Base-by-base conservation (phyloP, 2,329 filamentous ascomycete species). In the Moelleriella libera region DNA sequence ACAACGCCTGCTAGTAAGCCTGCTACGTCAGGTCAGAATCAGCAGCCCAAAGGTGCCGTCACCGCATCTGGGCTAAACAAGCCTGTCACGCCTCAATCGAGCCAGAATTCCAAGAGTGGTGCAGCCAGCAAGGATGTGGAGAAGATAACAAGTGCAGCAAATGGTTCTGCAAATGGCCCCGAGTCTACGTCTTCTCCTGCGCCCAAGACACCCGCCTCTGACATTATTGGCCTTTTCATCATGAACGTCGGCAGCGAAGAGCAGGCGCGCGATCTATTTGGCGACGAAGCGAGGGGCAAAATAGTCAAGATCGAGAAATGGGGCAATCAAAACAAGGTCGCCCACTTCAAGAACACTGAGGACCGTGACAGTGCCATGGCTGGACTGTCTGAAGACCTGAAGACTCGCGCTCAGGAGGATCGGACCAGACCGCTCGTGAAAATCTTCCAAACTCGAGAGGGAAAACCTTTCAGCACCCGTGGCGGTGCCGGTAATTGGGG, bases 221-320 rank as follows among this genome's bases (percentile, higher is more conserved):
- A 76, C 55, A 87, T 83, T 55, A 83, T 88, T 57, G 90, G 86
- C 45, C 76, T 98, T 21, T 98, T 96, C 64, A 82, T 98, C 51
- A 86, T 85, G 68, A 89, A 89, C 58, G 81, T 89, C 28, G 85
- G 82, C 57, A 84, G 78, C 47, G 86, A 90, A 54, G 86, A 95
- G 32, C 85, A 89, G 51, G 83, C 87, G 39, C 82, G 83, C 48
- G 82, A 86, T 34, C 72, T 95, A 29, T 90, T 98, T 60, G 72
- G 79, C 1, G 82, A 92, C 10, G 86, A 94, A 57, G 88, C 96
- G 60, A 82, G 80, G 60, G 62, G 76, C 32, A 96, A 94, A 69
- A 87, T 96, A 53, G 65, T 78, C 47, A 83, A 82, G 65, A 74
- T 90, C 45, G 82, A 88, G 58, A 89, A 87, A 66, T 85, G 81